These are phyloP conservation scores for Phtheirospermum japonicum DNA, from an alignment of 257 asterid species.

Conservation along the genomic window DNA sequence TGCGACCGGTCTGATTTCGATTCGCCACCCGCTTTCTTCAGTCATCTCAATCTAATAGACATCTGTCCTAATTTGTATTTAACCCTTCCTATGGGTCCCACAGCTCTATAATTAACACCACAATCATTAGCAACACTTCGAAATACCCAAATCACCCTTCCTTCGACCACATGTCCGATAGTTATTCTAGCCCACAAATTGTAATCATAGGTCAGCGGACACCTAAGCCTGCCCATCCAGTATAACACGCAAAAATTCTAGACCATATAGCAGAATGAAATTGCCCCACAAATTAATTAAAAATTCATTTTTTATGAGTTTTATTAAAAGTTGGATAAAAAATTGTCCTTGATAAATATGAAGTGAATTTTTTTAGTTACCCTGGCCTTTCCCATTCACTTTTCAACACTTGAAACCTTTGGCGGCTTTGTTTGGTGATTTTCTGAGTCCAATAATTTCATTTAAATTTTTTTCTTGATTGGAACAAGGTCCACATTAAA, in stretches of 20 bases:
- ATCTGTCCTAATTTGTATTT: conserved; percentile 6
- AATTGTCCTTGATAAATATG: too few relatives aligned
- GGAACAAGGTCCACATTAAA: not conserved
- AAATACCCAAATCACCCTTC: conserved; percentile 28
- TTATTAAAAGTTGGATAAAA: too few relatives aligned
- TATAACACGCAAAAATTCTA: not conserved
- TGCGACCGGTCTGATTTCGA: conserved; percentile 36
- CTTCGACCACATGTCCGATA: conserved; percentile 8
- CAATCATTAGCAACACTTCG: conserved; percentile 23
- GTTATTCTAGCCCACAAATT: conserved; percentile 2
- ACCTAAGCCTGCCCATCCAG: not conserved
- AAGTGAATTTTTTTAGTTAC: too few relatives aligned
- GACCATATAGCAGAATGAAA: not conserved
- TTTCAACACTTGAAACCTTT: too few relatives aligned
- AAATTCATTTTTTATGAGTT: too few relatives aligned
- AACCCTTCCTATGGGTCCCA: not conserved
- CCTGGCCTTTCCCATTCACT: not conserved
- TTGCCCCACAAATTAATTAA: too few relatives aligned
- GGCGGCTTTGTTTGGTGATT: conserved; percentile 5
- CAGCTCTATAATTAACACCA: not conserved
- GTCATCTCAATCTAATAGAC: too few relatives aligned
- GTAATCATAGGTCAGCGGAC: conserved; percentile 15
- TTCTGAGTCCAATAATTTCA: not conserved
- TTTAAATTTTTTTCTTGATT: not conserved
- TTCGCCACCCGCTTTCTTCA: conserved; percentile 36